These are phyloP conservation scores for Catunica adiposa DNA, from an alignment of 2,329 filamentous ascomycete species.

Conservation along the genomic window DNA sequence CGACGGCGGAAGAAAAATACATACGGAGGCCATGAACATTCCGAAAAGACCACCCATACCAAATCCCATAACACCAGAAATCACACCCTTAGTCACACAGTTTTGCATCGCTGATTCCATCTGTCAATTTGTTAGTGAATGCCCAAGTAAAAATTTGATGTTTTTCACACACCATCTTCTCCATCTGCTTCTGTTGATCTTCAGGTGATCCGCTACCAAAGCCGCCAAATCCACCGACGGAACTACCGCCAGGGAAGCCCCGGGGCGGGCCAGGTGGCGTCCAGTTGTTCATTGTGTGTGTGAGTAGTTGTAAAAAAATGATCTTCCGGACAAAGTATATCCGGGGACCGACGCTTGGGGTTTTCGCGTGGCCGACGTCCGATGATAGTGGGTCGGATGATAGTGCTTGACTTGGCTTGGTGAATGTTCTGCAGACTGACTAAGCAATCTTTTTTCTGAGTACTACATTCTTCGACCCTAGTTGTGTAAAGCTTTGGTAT, in stretches of 20 bases:
- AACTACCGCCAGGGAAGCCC: slow-evolving; percentile 6
- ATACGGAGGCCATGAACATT: slow-evolving; percentile 91
- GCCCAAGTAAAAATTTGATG: no score
- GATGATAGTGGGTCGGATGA: background rate
- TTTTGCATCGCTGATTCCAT: slow-evolving; percentile 81
- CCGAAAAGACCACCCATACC: slow-evolving; percentile 87
- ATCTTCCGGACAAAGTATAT: background rate
- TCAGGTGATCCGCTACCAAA: slow-evolving; percentile 7
- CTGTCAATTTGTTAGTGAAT: slow-evolving; percentile 26
- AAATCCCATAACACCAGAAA: slow-evolving; percentile 87
- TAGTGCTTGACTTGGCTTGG: background rate
- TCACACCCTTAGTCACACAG: slow-evolving; percentile 71
- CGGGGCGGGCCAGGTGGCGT: slow-evolving; percentile 2
- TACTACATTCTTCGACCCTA: background rate
- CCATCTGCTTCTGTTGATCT: slow-evolving; percentile 16
- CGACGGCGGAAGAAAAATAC: slow-evolving; percentile 21
- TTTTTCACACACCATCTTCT: slow-evolving; percentile 13
- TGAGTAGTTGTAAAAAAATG: background rate
- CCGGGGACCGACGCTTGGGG: background rate
- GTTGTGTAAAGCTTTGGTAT: no score
- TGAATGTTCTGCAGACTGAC: background rate
- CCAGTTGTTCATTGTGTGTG: slow-evolving; percentile 4
- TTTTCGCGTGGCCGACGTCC: background rate
- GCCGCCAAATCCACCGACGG: background rate
- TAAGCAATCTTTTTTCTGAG: background rate